Evolutionary conservation across 805 yeast genomes (phyloP), one percentile per base, ranked within the genome.

Genomic region (Tetrapisispora phaffii): DNA sequence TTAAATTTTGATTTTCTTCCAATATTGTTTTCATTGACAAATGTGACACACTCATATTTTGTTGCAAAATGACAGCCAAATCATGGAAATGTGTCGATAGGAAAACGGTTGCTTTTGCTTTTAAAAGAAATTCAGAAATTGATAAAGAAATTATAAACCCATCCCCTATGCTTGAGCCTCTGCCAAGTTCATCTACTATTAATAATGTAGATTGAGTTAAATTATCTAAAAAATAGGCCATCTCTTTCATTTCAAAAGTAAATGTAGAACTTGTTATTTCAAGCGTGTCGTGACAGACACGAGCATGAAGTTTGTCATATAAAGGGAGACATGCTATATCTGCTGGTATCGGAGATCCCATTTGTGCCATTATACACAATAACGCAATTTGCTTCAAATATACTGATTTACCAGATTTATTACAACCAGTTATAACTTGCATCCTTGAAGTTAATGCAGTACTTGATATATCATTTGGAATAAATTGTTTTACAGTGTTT

Each of bases 331-430:
- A 55, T 0, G 74, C 79, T 49, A 56, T 60, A 4, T 63, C 64
- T 9, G 77, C 76, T 0, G 77, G 76, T 0, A 73, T 56, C 23
- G 69, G 73, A 10, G 75, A 70, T 0, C 85, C 85, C 20, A 77
- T 72, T 53, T 80, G 85, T 0, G 78, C 73, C 73, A 79, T 67
- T 9, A 78, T 68, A 2, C 63, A 64, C 12, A 75, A 52, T 4
- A 76, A 51, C 1, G 78, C 75, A 12, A 75, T 60, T 49, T 77
- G 80, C 45, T 69, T 72, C 29, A 78, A 64, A 47, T 74, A 75
- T 3, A 77, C 73, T 0, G 82, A 77, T 52, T 78, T 79, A 0
- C 83, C 84, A 40, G 81, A 77, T 77, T 73, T 74, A 47, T 78
- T 78, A 12, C 77, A 74, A 0, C 83, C 82, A 0, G 82, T 77